phyloP scores from a whole-genome alignment of 2,329 filamentous ascomycete species.

The Nemania bipapillata region DNA sequence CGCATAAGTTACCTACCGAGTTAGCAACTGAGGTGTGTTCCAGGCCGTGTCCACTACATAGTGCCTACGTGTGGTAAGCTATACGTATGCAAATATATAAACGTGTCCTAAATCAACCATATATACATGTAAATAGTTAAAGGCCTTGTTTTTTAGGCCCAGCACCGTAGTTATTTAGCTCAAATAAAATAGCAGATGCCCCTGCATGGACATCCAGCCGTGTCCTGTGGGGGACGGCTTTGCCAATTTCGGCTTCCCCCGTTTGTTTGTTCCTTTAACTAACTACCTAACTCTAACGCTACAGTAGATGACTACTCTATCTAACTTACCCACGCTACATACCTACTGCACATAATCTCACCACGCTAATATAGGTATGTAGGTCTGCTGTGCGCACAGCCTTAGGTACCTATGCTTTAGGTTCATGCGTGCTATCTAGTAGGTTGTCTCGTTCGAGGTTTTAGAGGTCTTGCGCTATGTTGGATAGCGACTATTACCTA shows the following conservation, averaged over 20 bases:
- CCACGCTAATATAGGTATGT: too few species aligned
- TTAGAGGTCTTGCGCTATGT: neutral
- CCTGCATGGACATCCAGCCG: slow-evolving; percentile 8
- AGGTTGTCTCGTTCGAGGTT: neutral
- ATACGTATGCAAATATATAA: neutral
- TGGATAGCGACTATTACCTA: too few species aligned
- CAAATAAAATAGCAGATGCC: neutral
- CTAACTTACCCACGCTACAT: neutral
- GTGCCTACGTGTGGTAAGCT: too few species aligned
- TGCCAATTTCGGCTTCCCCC: slow-evolving; percentile 35
- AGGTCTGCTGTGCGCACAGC: neutral
- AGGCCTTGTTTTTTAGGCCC: neutral
- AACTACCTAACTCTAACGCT: too few species aligned
- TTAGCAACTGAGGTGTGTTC: too few species aligned
- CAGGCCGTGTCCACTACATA: too few species aligned
- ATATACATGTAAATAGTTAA: neutral
- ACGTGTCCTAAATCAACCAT: neutral
- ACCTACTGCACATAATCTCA: too few species aligned
- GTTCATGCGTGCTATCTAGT: neutral
- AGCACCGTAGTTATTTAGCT: neutral
- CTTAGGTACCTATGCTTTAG: neutral
- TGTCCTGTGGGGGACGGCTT: slow-evolving; percentile 21
- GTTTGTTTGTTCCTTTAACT: slow-evolving; percentile 11
- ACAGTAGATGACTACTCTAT: too few species aligned
- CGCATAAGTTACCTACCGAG: too few species aligned